Percentiles rank a stretch among this genome's conserved stretches.
Conservation (phyloP, 768 basidiomycete genomes). For the Dendrothele bispora region DNA sequence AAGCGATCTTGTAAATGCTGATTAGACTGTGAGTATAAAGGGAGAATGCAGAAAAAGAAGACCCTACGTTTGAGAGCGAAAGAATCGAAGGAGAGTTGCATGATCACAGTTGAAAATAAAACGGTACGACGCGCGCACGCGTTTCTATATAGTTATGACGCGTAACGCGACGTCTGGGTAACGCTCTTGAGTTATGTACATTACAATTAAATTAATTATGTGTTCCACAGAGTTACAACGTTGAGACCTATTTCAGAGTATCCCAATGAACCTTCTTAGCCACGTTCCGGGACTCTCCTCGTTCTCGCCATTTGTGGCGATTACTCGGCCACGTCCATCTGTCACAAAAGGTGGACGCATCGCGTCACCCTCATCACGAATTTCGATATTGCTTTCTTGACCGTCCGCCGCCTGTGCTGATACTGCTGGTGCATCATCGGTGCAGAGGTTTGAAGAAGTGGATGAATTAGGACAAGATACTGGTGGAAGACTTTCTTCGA, state of each 20-base stretch:
- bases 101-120: too few relatives aligned
- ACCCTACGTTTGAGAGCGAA: constrained; percentile 38
- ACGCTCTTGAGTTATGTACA: too few relatives aligned
- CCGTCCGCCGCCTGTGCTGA: constrained; percentile 3
- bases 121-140: too few relatives aligned
- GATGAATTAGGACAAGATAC: too few relatives aligned
- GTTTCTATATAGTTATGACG: too few relatives aligned
- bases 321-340: constrained; percentile 63
- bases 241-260: too few relatives aligned
- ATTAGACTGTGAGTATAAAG: constrained; percentile 16
- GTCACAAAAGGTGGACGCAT: constrained; percentile 53
- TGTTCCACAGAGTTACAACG: too few relatives aligned
- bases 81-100: constrained; percentile 72
- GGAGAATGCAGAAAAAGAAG: constrained; percentile 8
- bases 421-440: neutral
- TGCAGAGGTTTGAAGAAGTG: too few relatives aligned
- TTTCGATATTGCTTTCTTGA: constrained; percentile 1
- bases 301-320: constrained; percentile 20
- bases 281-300: constrained; percentile 3
- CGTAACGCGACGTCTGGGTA: too few relatives aligned
- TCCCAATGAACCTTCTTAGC: too few relatives aligned
- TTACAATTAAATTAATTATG: too few relatives aligned
- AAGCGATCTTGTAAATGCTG: constrained; percentile 76
- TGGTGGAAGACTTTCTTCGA: too few relatives aligned
- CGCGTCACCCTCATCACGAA: neutral